Evolutionary conservation across 2,329 filamentous ascomycete genomes (phyloP), one percentile per base, ranked within the genome.

Genomic region (Penicillium sp.): DNA sequence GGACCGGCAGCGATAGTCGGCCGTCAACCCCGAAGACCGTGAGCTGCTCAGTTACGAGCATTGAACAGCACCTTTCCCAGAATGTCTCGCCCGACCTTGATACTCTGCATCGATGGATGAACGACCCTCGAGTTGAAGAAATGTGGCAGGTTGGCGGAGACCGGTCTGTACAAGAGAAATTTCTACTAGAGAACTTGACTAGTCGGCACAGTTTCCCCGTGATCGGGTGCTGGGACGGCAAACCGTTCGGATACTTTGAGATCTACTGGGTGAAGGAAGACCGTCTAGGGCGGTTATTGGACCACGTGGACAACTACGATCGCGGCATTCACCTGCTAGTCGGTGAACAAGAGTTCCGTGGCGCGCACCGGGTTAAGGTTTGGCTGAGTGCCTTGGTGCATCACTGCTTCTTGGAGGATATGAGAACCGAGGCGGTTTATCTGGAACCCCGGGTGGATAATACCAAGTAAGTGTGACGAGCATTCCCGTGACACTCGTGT

Each of bases 251-350:
- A 0, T 99, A 95, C 69, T 96, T 99, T 68, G 94, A 99, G 75
- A 81, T 99, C 30, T 99, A 99, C 74, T 99, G 94, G 92, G 90
- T 94, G 3, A 96, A 95, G 65, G 94, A 99, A 68, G 94, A 97
- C 65, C 75, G 79, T 0, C 70, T 99, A 0, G 90, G 89, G 0
- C 81, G 79, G 43, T 79, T 90, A 57, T 72, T 95, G 4, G 85
- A 69, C 0, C 80, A 80, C 0, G 83, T 85, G 0, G 83, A 81
- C 7, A 89, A 96, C 63, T 97, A 88, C 72, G 92, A 97, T 63
- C 80, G 94, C 6, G 94, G 94, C 0, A 74, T 97, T 16, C 94
- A 99, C 65, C 84, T 94, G 11, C 76, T 99, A 35, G 82, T 99
- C 3, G 94, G 94, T 1, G 94, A 97, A 73, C 86, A 96, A 63